These are phyloP conservation scores for Fusarium sacchari DNA, from an alignment of 2,329 filamentous ascomycete genomes.

Conservation along the genomic window DNA sequence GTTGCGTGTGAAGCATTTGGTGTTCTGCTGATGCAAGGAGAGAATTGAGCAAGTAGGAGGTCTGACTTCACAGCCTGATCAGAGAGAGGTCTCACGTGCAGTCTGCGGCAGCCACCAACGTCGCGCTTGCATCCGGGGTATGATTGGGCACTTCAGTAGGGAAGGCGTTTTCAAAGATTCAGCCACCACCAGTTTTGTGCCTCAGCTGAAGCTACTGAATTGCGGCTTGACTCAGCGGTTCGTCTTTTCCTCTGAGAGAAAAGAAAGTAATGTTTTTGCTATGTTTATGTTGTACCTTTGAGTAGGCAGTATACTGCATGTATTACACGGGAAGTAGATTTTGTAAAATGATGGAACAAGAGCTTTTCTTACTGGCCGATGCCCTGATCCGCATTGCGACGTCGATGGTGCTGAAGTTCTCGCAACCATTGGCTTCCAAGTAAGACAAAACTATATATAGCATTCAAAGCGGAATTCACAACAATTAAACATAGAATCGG, in stretches of 20 bases:
- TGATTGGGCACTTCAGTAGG: not conserved
- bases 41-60: not conserved
- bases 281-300: not conserved
- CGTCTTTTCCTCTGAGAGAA: not conserved
- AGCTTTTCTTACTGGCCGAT: not conserved
- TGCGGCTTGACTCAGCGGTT: not conserved
- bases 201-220: not conserved
- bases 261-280: not conserved
- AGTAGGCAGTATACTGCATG: not conserved
- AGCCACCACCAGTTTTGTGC: not conserved
- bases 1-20: rapidly evolving
- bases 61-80: not conserved
- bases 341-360: rapidly evolving
- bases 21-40: rapidly evolving
- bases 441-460: not conserved
- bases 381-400: not conserved
- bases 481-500: not conserved
- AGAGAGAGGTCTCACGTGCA: not conserved
- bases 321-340: not conserved
- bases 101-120: not conserved
- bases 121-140: not conserved
- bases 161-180: not conserved
- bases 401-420: not conserved
- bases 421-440: not conserved
- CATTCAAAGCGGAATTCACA: not conserved